phyloP scores from a whole-genome alignment of 129 eudicot species.

The Helianthus tuberosus region DNA sequence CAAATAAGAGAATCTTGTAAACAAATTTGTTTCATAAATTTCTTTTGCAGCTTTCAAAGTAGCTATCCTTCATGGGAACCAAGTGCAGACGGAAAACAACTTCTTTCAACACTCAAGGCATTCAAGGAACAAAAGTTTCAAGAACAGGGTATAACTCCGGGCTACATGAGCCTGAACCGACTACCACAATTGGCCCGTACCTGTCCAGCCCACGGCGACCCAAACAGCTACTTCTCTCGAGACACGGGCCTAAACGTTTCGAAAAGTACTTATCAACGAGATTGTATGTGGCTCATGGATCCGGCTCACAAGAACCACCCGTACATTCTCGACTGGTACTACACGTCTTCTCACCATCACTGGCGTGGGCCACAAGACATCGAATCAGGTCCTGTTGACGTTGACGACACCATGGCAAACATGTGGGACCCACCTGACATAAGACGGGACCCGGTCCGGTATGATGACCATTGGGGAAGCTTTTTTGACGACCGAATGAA shows the following conservation, averaged over 20 bases:
- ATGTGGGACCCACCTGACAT: constrained; percentile 53
- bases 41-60: constrained; percentile 71
- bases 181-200: constrained; percentile 45
- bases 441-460: constrained; percentile 29
- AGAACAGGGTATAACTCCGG: constrained; percentile 43
- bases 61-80: constrained; percentile 95
- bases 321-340: constrained; percentile 85
- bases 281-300: constrained; percentile 70
- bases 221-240: constrained; percentile 49
- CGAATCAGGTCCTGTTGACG: constrained; percentile 31
- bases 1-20: too few relatives aligned
- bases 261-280: constrained; percentile 44
- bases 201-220: constrained; percentile 39
- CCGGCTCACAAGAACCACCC: constrained; percentile 71
- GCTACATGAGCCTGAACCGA: constrained; percentile 42
- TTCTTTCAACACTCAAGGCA: constrained; percentile 54
- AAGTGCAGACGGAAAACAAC: constrained; percentile 63
- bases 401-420: constrained; percentile 33
- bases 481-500: constrained; percentile 46
- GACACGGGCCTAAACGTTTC: constrained; percentile 39
- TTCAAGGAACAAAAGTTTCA: constrained; percentile 75
- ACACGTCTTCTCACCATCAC: constrained; percentile 51
- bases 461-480: constrained; percentile 66
- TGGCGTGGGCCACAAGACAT: constrained; percentile 28
- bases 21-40: too few relatives aligned